A percentile compares a stretch with the other conserved stretches of the same genome.
Evolutionary conservation across 306 rosid genomes (phyloP).

Genomic region (Hippophae tibetana): DNA sequence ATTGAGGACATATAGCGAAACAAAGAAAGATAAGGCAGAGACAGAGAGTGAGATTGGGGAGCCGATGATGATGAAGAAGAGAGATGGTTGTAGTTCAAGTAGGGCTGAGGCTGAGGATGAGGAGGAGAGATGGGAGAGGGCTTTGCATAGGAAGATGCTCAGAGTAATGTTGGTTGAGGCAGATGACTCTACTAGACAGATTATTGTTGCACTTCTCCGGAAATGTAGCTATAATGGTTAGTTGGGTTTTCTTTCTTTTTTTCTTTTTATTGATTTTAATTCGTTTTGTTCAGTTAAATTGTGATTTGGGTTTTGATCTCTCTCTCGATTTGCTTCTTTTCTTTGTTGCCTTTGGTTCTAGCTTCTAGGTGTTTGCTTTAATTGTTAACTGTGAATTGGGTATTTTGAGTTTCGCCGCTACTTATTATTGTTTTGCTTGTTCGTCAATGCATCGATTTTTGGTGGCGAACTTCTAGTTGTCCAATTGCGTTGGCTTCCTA

Average conservation of each 20-base stretch:
- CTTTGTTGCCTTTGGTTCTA: neutral
- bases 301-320: slow-evolving; percentile 3
- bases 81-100: slow-evolving; percentile 29
- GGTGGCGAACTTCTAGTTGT: too few relatives aligned
- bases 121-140: slow-evolving; percentile 65
- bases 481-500: too few relatives aligned
- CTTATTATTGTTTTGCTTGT: too few relatives aligned
- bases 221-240: slow-evolving; percentile 87
- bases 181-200: slow-evolving; percentile 91
- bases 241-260: neutral
- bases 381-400: too few relatives aligned
- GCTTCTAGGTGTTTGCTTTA: neutral
- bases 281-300: neutral
- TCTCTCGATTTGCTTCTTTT: neutral
- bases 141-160: slow-evolving; percentile 55
- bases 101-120: slow-evolving; percentile 15
- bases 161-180: slow-evolving; percentile 84
- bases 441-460: too few relatives aligned
- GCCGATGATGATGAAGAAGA: slow-evolving; percentile 8
- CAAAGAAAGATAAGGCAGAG: slow-evolving; percentile 10
- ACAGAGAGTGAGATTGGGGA: slow-evolving; percentile 16
- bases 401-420: too few relatives aligned
- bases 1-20: slow-evolving; percentile 9
- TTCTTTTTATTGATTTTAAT: neutral
- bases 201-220: slow-evolving; percentile 81